Conservation (phyloP, 164 flowering plant species). For the Liriodendron chinense region DNA sequence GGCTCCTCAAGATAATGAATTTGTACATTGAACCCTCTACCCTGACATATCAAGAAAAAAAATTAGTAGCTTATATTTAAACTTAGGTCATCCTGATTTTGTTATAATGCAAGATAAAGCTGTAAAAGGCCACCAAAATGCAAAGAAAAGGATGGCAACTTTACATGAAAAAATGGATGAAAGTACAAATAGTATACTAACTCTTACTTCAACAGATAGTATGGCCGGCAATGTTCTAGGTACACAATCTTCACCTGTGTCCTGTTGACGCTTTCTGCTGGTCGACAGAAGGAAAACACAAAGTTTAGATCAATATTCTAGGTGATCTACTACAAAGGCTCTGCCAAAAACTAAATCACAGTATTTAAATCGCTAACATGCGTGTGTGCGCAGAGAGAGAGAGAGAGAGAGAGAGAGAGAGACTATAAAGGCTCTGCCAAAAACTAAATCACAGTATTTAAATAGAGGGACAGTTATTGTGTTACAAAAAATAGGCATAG, state of each 20-base stretch:
- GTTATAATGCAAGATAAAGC: neutral
- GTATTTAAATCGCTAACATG: too few species aligned
- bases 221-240: conserved; percentile 75
- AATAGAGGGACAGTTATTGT: too few species aligned
- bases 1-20: conserved; percentile 81
- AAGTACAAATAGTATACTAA: neutral
- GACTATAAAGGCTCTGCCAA: too few species aligned
- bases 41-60: conserved; percentile 41
- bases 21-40: conserved; percentile 84
- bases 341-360: too few species aligned
- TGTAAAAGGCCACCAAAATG: neutral
- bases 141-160: neutral
- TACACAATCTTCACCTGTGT: conserved; percentile 36
- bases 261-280: conserved; percentile 51
- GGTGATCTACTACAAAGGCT: too few species aligned
- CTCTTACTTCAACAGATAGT: conserved; percentile 83
- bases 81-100: neutral
- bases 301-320: neutral
- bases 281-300: conserved; percentile 10
- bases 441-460: too few species aligned
- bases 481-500: too few species aligned
- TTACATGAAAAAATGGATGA: conserved; percentile 1
- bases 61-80: neutral
- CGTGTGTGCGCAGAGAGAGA: too few species aligned
- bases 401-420: too few species aligned